phyloP scores from a whole-genome alignment of 2,329 filamentous ascomycete species.

The Periconia macrospinosa region DNA sequence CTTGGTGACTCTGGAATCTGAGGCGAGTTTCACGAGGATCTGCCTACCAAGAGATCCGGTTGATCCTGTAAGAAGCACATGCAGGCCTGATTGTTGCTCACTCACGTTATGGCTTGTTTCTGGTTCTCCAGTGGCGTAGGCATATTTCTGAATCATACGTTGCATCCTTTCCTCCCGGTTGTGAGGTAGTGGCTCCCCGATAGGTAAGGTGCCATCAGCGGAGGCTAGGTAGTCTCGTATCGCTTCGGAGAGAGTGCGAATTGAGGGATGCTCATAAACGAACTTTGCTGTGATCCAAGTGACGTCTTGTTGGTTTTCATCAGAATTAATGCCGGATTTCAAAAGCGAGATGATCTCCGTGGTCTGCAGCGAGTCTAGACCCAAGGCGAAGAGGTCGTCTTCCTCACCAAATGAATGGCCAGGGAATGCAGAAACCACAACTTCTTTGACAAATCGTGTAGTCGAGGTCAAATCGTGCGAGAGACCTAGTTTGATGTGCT shows the following conservation, averaged over 20 bases:
- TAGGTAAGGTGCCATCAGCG: no score
- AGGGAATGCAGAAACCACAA: constrained; percentile 13
- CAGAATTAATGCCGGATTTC: no score
- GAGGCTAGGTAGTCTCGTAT: constrained; percentile 21
- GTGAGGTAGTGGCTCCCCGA: constrained; percentile 2
- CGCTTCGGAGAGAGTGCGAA: no score
- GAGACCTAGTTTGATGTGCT: no score
- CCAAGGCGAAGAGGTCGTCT: constrained; percentile 37
- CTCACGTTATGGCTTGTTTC: constrained; percentile 9
- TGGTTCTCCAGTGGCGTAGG: constrained; percentile 28
- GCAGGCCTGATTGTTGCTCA: neutral
- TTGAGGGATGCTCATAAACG: constrained; percentile 36
- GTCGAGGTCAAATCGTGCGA: constrained; percentile 9
- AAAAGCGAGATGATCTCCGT: no score
- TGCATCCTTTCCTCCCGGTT: constrained; percentile 6
- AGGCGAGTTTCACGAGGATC: constrained; percentile 24
- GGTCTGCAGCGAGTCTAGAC: constrained; percentile 40
- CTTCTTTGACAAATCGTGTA: constrained; percentile 3
- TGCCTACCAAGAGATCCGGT: constrained; percentile 54
- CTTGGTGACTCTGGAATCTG: neutral
- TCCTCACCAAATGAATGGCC: constrained; percentile 15
- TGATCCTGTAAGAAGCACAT: constrained; percentile 46
- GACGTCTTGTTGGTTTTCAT: no score
- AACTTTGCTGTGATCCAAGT: constrained; percentile 23
- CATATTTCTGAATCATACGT: constrained; percentile 24